These are phyloP conservation scores for Pythium brassicae DNA, from an alignment of 352 stramenopile genomes.

Conservation along the genomic window DNA sequence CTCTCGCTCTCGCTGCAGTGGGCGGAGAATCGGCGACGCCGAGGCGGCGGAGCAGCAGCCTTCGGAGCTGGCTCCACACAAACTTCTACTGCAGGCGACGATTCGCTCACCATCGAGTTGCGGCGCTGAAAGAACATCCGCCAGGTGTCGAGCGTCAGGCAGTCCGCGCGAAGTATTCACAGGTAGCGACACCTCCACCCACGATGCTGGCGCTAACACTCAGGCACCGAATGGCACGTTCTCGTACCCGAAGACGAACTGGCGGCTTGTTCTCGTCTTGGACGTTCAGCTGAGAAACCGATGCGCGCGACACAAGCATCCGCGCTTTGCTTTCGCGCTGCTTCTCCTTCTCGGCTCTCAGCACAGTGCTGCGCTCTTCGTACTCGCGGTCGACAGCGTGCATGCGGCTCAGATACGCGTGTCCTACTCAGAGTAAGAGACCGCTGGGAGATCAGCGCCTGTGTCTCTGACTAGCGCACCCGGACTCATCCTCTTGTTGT, in stretches of 20 bases:
- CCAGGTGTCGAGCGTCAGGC: neutral
- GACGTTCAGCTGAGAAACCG: neutral
- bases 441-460: neutral
- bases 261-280: slow-evolving; percentile 7
- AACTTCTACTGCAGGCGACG: neutral
- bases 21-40: slow-evolving; percentile 7
- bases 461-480: no score
- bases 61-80: neutral
- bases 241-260: slow-evolving; percentile 10
- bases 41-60: neutral
- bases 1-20: neutral
- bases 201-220: neutral
- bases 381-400: slow-evolving; percentile 14
- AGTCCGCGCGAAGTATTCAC: no score
- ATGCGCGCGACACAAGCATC: neutral
- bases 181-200: no score
- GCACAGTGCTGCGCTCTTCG: slow-evolving; percentile 4
- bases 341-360: slow-evolving; percentile 10
- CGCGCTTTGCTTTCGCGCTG: slow-evolving; percentile 11
- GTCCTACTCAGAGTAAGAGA: slow-evolving; percentile 12
- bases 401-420: slow-evolving; percentile 34
- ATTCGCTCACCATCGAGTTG: slow-evolving; percentile 11
- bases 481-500: no score
- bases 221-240: neutral
- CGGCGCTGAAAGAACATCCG: slow-evolving; percentile 4